Evolutionary conservation across 192 early-diverging fungal species (phyloP), one percentile per base, ranked within the genome.

Genomic region (Chytriomyces sp.): DNA sequence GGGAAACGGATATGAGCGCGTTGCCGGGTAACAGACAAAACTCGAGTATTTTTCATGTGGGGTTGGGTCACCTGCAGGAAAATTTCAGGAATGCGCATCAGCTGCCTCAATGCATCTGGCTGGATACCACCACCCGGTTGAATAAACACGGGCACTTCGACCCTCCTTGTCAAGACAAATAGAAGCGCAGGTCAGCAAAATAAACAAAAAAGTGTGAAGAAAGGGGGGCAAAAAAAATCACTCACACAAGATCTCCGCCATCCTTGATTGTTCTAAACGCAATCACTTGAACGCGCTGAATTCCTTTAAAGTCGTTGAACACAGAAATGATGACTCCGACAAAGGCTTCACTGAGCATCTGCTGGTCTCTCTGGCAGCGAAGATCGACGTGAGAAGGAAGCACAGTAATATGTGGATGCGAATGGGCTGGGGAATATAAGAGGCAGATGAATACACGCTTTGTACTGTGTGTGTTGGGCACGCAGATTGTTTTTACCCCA

Each of bases 371-470:
- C 72, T 86, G 85, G 46, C 83, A 85, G 7, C 72, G 49, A 2
- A 86, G 61, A 69, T 86, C 85, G 16, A 86, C 82, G 69, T 84
- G 83, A 3, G 79, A 81, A 13, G 85, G 85, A 45, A 81, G 75
- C 9, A 83, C 78, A 6, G 85, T 86, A 24, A 86, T 83, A 64
- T 86, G 81, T 2, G 85, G 85, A 62, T 86, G 85, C 45, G 80
- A 82, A 59, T 84, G 83, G 24, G 80, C 79, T 80, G 61, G 1
- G 44, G n/a, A 46, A 35, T 35, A 35, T 4, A 35, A 4, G 4
- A 4, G 35, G 16, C 11, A 18, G 26, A 20, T 44, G 35, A 75
- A 65, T 28, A 16, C 16, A 16, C 11, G 64, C 26, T 65, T 65
- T 16, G 11, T 1, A 16, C n/a, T n/a, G 43, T 69, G 67, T 13